Base-by-base conservation (phyloP, 2,329 filamentous ascomycete genomes). In the Ascochyta koolunga region DNA sequence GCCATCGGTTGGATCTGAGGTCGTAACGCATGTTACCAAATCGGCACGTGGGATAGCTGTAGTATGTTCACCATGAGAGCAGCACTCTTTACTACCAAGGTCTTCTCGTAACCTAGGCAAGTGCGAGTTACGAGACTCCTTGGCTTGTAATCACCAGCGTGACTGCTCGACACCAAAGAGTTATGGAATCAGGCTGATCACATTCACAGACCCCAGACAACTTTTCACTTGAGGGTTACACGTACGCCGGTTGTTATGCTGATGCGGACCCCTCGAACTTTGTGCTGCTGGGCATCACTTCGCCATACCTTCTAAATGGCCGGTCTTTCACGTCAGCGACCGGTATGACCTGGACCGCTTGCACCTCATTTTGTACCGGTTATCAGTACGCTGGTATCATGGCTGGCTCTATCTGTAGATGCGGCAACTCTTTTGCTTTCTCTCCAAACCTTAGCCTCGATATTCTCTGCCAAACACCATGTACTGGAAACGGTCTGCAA, bases 331-430 rank as follows among this genome's bases (percentile, higher is more conserved):
- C 21, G 4, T 38, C 33, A 16, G 31, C 33, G 15, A 29, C 33
- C 4, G 13, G 18, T 5, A 47, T 39, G 44, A 47, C 33, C 10
- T 47, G 44, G 44, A 16, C 21, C 4, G 21, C 33, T 21, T 47
- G 44, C 24, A 31, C 44, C 13, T 39, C 33, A 15, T 47, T 16
- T 33, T 47, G 44, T 32, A 18, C 8, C 33, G 25, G 33, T 15
- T 47, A 38, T 19, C 44, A 47, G 16, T 47, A 47, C 27, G 33
- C 44, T 21, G 35, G 44, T n/a, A 29, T 47, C 22, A 47, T 9
- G 10, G 24, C 32, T 21, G 44, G 44, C 21, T 47, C 44, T 13
- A 19, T 29, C 5, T 47, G 44, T 38, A 22, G 44, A 38, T 47
- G 44, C n/a, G 33, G 44, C 16, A 47, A 39, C 24, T 25, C 19